Percentiles rank a stretch among this genome's conserved stretches.
These are phyloP conservation scores for Cephalotrichum gorgonifer DNA, from an alignment of 2,329 filamentous ascomycete genomes.

Conservation along the genomic window DNA sequence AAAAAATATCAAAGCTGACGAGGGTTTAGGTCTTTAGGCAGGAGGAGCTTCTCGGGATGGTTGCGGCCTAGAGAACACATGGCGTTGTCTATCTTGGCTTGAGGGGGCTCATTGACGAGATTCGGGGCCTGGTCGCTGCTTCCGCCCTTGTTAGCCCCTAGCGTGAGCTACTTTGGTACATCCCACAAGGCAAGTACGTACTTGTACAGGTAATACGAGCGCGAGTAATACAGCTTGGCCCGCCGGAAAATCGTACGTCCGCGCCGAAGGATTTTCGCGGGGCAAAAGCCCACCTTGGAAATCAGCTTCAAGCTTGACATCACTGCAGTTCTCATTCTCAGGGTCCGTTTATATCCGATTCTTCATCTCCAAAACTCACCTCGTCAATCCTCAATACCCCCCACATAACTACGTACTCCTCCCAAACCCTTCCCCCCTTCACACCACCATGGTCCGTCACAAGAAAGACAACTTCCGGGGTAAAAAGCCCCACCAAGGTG, in stretches of 20 bases:
- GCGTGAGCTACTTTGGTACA: too few species aligned
- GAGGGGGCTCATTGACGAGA: too few species aligned
- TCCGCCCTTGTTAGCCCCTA: too few species aligned
- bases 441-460: conserved; percentile 72
- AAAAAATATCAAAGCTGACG: not conserved
- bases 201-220: too few species aligned
- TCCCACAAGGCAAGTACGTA: too few species aligned
- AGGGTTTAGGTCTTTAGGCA: not conserved
- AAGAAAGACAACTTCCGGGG: conserved; percentile 83
- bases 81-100: too few species aligned
- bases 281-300: too few species aligned
- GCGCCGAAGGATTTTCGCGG: not conserved
- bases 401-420: not conserved
- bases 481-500: conserved; percentile 55
- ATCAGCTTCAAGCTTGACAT: not conserved
- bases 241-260: not conserved
- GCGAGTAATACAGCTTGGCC: not conserved
- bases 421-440: not conserved
- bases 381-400: not conserved
- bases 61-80: not conserved
- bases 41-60: not conserved
- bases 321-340: too few species aligned
- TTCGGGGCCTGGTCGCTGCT: too few species aligned
- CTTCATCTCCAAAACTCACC: not conserved
- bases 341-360: too few species aligned